Evolutionary conservation across 2,329 filamentous ascomycete genomes (phyloP), one percentile per base, ranked within the genome.

Genomic region (Scolecobasidium constrictum): DNA sequence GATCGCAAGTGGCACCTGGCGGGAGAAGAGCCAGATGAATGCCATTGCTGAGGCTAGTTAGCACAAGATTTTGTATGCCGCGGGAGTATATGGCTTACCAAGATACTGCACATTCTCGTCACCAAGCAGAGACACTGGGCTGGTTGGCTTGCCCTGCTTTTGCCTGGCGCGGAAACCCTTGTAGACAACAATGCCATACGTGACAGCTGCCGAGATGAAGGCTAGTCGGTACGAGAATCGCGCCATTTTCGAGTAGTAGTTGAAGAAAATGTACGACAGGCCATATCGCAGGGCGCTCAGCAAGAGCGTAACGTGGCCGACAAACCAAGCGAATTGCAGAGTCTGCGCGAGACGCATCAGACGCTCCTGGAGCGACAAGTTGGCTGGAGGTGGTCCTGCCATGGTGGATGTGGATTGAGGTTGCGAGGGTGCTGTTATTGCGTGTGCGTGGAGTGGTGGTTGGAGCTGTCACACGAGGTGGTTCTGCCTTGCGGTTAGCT

Each of bases 71-170:
- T 36, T 28, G 40, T 9, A 16, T 22, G 4, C 4, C 3, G 16
- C 21, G 20, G 15, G 37, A 22, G 3, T 45, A 36, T 21, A 23
- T 11, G 16, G 19, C 86, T 61, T 75, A 96, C 92, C 72, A 48
- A 98, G 75, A 62, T 98, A 98, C 66, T 96, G 92, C 41, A 98
- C 86, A 64, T 98, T 98, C 74, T 98, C 92, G 61, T 98, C 92
- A 11, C 78, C 72, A 44, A 82, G 70, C 51, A 94, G 69, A 19
- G 48, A 79, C 75, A 46, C 90, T 43, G 38, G 73, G 63, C 20
- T 18, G 7, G 31, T 42, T 18, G 33, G 77, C 54, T 78, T 78
- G 50, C 82, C 81, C 39, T 79, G 72, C 73, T 86, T 83, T 54
- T 83, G 75, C 52, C 86, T 83, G 53, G 88, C 86, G 52, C 88